Conservation (phyloP, 2,329 filamentous ascomycete genomes). For the Thielaviopsis ethacetica region DNA sequence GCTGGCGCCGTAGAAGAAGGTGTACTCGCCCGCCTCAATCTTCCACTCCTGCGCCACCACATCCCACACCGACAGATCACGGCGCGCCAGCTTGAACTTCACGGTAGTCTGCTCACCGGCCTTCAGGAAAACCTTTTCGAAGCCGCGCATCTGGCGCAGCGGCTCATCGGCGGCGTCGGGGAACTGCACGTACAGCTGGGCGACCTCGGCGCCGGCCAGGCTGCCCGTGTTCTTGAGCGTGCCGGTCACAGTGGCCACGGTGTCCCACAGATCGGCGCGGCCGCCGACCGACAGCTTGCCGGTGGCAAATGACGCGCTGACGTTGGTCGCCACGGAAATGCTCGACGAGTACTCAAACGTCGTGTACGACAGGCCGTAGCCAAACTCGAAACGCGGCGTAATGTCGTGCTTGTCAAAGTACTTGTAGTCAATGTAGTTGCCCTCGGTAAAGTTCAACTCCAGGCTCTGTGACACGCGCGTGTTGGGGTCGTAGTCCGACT, state of each 20-base stretch:
- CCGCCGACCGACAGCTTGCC: constrained; percentile 28
- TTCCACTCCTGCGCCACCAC: constrained; percentile 43
- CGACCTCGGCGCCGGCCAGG: constrained; percentile 30
- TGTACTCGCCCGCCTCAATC: constrained; percentile 28
- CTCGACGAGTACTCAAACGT: constrained; percentile 31
- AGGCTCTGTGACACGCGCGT: constrained; percentile 32
- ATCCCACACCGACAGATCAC: constrained; percentile 54
- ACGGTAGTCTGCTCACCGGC: constrained; percentile 28
- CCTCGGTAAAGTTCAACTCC: constrained; percentile 35
- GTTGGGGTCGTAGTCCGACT: constrained; percentile 40
- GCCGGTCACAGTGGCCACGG: constrained; percentile 29
- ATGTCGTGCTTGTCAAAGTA: constrained; percentile 33
- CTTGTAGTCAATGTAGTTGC: constrained; percentile 36
- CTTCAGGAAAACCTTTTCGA: constrained; percentile 40
- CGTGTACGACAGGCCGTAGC: constrained; percentile 40
- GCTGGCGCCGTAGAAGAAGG: constrained; percentile 29
- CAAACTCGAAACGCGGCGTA: constrained; percentile 36
- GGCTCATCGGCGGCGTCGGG: constrained; percentile 35
- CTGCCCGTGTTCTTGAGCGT: constrained; percentile 34
- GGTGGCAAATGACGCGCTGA: constrained; percentile 18
- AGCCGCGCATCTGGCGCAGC: constrained; percentile 43
- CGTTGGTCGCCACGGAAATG: constrained; percentile 22
- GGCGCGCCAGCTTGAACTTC: constrained; percentile 37
- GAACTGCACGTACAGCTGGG: constrained; percentile 38
- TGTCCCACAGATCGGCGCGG: constrained; percentile 35